A percentile compares a stretch with the other conserved stretches of the same genome.
These are phyloP conservation scores for Cunninghamia lanceolata DNA, from an alignment of 75 land plant species.

Conservation along the genomic window DNA sequence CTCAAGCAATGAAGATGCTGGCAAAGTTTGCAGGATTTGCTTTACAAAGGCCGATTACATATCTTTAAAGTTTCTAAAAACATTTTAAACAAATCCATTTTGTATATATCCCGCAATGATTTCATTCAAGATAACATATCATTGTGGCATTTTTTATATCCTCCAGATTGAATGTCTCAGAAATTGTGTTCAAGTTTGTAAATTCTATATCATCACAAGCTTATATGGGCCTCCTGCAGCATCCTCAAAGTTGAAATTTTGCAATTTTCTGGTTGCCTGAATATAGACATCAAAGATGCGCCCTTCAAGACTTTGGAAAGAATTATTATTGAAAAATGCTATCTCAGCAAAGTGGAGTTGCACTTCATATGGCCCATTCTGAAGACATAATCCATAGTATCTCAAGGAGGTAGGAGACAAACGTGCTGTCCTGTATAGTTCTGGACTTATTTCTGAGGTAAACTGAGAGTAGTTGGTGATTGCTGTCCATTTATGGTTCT, in stretches of 20 bases:
- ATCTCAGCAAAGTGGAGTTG: constrained; percentile 45
- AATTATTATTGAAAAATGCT: constrained; percentile 11
- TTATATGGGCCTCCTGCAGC: constrained; percentile 11
- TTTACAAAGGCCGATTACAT: too few relatives aligned
- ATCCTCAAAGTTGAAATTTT: constrained; percentile 15
- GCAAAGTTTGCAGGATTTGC: too few relatives aligned
- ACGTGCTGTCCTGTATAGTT: constrained; percentile 20
- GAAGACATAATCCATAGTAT: constrained; percentile 33
- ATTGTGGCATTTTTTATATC: not conserved
- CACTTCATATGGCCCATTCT: constrained; percentile 27
- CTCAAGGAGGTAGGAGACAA: constrained; percentile 23
- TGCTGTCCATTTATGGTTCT: not conserved
- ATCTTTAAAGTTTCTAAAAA: too few relatives aligned
- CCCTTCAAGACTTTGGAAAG: constrained; percentile 24
- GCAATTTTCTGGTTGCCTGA: constrained; percentile 16
- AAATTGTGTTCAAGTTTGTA: not conserved
- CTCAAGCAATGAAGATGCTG: too few relatives aligned
- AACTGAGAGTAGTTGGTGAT: not conserved
- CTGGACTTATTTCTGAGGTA: not conserved
- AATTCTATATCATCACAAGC: not conserved
- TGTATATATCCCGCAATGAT: too few relatives aligned
- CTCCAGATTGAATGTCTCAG: not conserved
- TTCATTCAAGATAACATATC: too few relatives aligned
- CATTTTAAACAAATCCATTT: too few relatives aligned
- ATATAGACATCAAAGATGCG: constrained; percentile 34